Evolutionary conservation across 495 filamentous ascomycete species (phyloP), one percentile per base, ranked within the genome.

Genomic region (Cenococcum geophilum): DNA sequence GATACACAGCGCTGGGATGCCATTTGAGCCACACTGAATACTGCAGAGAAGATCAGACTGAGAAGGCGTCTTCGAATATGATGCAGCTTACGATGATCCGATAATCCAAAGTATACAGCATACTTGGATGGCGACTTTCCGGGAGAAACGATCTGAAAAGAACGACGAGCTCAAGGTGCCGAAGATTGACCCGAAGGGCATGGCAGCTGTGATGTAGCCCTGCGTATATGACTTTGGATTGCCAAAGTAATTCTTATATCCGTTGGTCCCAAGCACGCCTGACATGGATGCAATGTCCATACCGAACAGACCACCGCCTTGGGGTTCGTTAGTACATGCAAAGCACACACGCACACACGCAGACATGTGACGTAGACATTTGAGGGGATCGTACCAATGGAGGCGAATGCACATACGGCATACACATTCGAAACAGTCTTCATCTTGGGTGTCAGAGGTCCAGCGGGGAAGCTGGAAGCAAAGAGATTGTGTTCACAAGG

Each of bases 231-330:
- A 61, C 55, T 32, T 59, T 61, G 12, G 80, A 55, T 81, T 72
- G 58, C 73, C 55, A 72, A 85, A 86, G 68, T 83, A 85, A 48
- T 76, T 72, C 68, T 78, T 82, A 73, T 85, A 86, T 14, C 80
- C 79, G 59, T 75, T 67, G 2, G 79, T 83, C 4, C 78, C 84
- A 23, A 85, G 74, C 63, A 86, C 83, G 50, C 83, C 85, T 53
- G 79, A 80, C 83, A 88, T 86, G 36, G 78, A 82, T 45, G 79
- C 79, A 68, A 88, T 87, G 70, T 88, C 85, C 71, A 86, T 86
- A 67, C 85, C 85, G 68, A 88, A 88, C 34, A 86, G 77, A 37
- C 78, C 82, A 59, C 83, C 83, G 72, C 83, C 83, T 82, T 60
- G 68, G 53, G 73, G 18, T 35, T 6, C 25, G 12, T 52, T 32